Percentiles rank a stretch among this genome's conserved stretches.
Evolutionary conservation across 306 rosid species (phyloP).

Genomic region (Prunus salicina): DNA sequence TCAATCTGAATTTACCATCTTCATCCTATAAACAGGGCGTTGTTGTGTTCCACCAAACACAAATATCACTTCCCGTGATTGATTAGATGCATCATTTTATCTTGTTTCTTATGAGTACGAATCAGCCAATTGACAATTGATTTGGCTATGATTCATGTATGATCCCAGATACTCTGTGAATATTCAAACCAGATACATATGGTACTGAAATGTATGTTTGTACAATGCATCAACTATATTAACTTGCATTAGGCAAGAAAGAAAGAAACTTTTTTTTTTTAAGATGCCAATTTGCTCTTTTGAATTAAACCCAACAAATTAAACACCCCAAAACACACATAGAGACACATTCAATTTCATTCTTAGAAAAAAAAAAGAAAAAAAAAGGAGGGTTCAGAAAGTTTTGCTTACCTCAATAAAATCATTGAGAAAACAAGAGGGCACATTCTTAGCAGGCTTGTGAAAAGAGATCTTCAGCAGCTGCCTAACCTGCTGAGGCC

Average conservation of each 20-base stretch:
- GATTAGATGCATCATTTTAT: neutral
- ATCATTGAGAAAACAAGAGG: constrained; percentile 65
- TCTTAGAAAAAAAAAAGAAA: neutral
- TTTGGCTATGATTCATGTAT: neutral
- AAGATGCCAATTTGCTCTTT: neutral
- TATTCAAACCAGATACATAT: neutral
- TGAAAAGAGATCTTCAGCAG: constrained; percentile 52
- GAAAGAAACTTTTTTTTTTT: neutral
- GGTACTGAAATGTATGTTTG: neutral
- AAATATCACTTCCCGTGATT: neutral
- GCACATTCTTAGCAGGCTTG: constrained; percentile 46
- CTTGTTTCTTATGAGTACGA: neutral
- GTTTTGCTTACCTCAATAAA: constrained; percentile 52
- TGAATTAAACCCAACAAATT: neutral
- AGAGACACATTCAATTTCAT: neutral
- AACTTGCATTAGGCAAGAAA: neutral
- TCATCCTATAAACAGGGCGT: neutral
- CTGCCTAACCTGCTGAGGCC: constrained; percentile 52
- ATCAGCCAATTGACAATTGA: neutral
- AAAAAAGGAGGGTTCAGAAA: neutral
- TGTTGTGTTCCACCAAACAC: neutral
- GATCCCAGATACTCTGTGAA: neutral
- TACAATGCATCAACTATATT: neutral
- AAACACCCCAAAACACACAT: neutral
- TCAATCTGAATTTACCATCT: neutral